Evolutionary conservation across 371 early-diverging fungal species (phyloP), one percentile per base, ranked within the genome.

Genomic region (Apophysomyces ossiformis): DNA sequence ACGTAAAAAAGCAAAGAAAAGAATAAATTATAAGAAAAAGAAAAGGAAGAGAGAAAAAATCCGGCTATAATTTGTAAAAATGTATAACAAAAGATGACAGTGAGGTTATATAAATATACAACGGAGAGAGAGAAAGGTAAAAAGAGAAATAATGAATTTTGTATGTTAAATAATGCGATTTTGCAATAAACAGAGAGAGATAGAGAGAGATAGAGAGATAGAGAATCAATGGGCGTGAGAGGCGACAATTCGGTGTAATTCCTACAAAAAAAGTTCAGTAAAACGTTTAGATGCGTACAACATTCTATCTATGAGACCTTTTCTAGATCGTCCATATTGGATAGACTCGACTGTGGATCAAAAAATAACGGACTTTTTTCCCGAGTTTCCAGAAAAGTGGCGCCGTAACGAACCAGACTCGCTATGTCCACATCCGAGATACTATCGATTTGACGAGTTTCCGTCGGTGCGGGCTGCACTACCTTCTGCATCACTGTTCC

Each of bases 301-400:
- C 7, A 16, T 13, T 6, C 6, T 16, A 15, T 35, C 58, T 65
- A 72, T 26, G 32, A 26, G 32, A 79, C 76, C 57, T 68, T 54
- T 63, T 78, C 73, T 16, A 78, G 61, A 41, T 81, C 81, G 66
- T 76, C 78, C 62, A 81, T 69, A 63, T 71, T 81, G 5, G 80
- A 73, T 58, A 72, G 37, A 11, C 45, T 67, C 54, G 39, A 58
- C 57, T 35, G 46, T n/a, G 41, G 58, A 21, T 37, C 46, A 43
- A 15, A 60, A 26, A 45, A 36, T n/a, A 58, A 57, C 18, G 38
- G 36, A 26, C 38, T 60, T 16, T 60, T 58, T 36, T 71, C 68
- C 4, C 60, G 63, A 0, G 60, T 32, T 39, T 71, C 71, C 61
- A 71, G 41, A 39, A 46, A 64, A 5, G 57, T 44, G 0, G 44